Base-by-base conservation (phyloP, 1,139 yeast genomes). In the Debaryomycetaceae sp. region DNA sequence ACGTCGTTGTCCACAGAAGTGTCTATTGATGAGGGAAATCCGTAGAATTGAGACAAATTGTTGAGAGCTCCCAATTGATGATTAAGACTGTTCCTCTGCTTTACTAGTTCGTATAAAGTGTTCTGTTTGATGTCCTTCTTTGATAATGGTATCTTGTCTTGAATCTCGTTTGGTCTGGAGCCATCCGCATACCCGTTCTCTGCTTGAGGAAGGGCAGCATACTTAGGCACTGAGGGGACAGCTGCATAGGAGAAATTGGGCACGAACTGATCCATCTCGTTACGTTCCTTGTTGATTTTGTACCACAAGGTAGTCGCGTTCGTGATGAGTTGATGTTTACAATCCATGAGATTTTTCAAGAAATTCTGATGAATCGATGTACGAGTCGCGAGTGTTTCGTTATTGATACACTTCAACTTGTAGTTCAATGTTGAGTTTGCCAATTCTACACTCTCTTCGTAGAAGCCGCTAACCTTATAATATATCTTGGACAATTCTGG, bases 281-380 rank as follows among this genome's bases (percentile, higher is more conserved):
- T 78, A 53, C 98, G 76, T 62, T 93, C 99, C 56, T 85, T 82
- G 64, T 91, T 91, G 57, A 91, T 87, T 53, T 87, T 85, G 67
- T 93, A 93, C 98, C 99, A 93, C 53, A 82, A 77, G 41, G 87
- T 81, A 1, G 98, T 91, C 5, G 96, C 87, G 17, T 81, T 76
- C 46, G 80, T 75, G 43, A 93, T 76, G 72, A 89, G 73, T 34
- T 74, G 71, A 46, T 78, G 77, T 50, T 91, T 85, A 41, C 78
- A 65, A 58, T 90, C 96, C 57, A 84, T 81, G 40, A 81, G 69
- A 49, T 80, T 78, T 56, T 85, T 86, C 60, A 81, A 67, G 61
- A 80, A 90, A 60, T 90, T 89, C 63, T 93, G 98, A 61, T 91
- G 97, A 37, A 89, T 78, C 46, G 84, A 80, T 5, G 87, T 85